These are phyloP conservation scores for Alternaria angustiovoidea DNA, from an alignment of 2,329 filamentous ascomycete genomes.

Conservation along the genomic window DNA sequence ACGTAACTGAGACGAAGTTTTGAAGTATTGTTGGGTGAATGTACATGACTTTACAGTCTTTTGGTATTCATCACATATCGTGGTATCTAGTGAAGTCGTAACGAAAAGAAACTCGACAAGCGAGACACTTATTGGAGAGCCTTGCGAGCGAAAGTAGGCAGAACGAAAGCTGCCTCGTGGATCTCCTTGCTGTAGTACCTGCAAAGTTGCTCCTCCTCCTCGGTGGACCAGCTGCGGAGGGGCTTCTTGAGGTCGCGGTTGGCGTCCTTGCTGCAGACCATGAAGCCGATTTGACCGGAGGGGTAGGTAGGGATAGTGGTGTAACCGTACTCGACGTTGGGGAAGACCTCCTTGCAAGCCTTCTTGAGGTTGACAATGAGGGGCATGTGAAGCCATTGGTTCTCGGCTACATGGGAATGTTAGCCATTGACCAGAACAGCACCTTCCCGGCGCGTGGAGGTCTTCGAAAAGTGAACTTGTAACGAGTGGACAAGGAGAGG, in stretches of 20 bases:
- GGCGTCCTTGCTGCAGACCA: constrained; percentile 98
- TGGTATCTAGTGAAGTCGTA: constrained; percentile 45
- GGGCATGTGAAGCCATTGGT: constrained; percentile 97
- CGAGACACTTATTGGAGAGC: constrained; percentile 56
- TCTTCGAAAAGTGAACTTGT: constrained; percentile 21
- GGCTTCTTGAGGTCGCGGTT: constrained; percentile 84
- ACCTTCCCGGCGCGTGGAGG: constrained; percentile 26
- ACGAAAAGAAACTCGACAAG: constrained; percentile 19
- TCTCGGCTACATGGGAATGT: constrained; percentile 74
- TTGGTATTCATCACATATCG: constrained; percentile 33
- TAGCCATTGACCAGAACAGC: constrained; percentile 31
- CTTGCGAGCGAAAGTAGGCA: constrained; percentile 93
- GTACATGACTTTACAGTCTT: constrained; percentile 30
- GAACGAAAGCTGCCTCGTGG: constrained; percentile 90
- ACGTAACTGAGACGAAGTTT: neutral
- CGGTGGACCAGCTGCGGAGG: constrained; percentile 78
- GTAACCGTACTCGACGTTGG: constrained; percentile 97
- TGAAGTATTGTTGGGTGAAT: neutral
- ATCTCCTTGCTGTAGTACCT: constrained; percentile 98
- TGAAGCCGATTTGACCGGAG: constrained; percentile 98
- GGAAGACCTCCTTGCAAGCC: constrained; percentile 96
- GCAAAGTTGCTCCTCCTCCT: constrained; percentile 93
- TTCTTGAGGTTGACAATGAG: constrained; percentile 96
- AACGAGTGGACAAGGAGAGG: constrained; percentile 60
- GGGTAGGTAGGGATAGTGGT: constrained; percentile 99